phyloP scores from a whole-genome alignment of 176 grass and related monocot species.

The Triticum urartu region DNA sequence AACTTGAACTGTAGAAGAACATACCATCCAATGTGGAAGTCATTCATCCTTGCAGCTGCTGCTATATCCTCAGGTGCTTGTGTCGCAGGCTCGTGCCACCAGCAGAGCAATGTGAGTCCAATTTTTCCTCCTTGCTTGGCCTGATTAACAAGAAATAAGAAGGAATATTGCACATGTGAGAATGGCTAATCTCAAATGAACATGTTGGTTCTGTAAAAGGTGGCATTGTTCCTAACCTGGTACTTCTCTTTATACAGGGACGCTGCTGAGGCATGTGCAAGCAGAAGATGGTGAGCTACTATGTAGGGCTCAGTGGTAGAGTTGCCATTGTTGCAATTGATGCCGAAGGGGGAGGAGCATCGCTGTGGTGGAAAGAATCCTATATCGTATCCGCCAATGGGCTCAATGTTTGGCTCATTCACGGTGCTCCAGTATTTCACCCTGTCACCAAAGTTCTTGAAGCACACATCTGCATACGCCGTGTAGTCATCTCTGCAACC shows the following conservation, averaged over 20 bases:
- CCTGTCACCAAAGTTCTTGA: conserved; percentile 82
- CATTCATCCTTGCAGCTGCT: conserved; percentile 70
- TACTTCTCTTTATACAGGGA: conserved; percentile 73
- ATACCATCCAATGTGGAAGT: conserved; percentile 94
- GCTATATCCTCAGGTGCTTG: conserved; percentile 57
- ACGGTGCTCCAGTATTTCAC: conserved; percentile 85
- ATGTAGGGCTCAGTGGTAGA: conserved; percentile 86
- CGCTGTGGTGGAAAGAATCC: conserved; percentile 53
- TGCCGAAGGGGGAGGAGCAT: conserved; percentile 76
- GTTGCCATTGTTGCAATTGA: conserved; percentile 60
- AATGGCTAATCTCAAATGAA: neutral
- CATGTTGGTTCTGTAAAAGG: neutral
- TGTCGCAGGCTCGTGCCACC: conserved; percentile 69
- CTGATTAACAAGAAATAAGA: conserved; percentile 33
- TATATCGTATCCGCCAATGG: conserved; percentile 59
- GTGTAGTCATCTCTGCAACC: conserved; percentile 81
- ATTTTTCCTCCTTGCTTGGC: conserved; percentile 71
- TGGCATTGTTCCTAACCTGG: conserved; percentile 36
- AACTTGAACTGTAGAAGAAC: neutral
- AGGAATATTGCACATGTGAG: neutral
- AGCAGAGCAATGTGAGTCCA: conserved; percentile 70
- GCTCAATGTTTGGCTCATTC: conserved; percentile 79
- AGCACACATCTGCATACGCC: conserved; percentile 80
- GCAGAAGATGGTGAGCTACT: conserved; percentile 66
- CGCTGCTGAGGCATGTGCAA: conserved; percentile 66